phyloP scores from a whole-genome alignment of 805 yeast genomes.

The Candida boleticola region DNA sequence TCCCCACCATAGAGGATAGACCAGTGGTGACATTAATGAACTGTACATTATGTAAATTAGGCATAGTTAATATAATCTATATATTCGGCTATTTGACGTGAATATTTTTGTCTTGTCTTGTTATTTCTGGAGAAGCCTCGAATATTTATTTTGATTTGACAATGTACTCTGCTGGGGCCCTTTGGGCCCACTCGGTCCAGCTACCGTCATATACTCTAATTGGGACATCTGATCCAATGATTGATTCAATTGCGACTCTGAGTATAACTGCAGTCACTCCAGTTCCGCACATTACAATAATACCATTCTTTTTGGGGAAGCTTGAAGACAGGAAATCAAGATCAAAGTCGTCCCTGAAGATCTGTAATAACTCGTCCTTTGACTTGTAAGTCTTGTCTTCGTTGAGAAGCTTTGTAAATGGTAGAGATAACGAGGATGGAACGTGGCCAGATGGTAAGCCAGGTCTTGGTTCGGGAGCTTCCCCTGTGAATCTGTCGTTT shows the following conservation, averaged over 20 bases:
- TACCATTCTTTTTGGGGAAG: constrained; percentile 51
- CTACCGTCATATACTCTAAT: constrained; percentile 67
- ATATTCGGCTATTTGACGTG: too few relatives aligned
- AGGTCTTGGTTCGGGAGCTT: constrained; percentile 83
- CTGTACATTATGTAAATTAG: constrained; percentile 13
- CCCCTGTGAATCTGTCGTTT: constrained; percentile 69
- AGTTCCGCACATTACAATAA: constrained; percentile 90
- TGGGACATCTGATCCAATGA: constrained; percentile 35
- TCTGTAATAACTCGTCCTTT: constrained; percentile 41
- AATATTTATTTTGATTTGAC: constrained; percentile 32
- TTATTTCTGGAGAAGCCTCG: too few relatives aligned
- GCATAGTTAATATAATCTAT: too few relatives aligned
- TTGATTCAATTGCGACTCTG: constrained; percentile 58
- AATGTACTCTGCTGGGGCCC: constrained; percentile 59
- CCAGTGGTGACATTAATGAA: too few relatives aligned
- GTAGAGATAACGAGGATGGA: constrained; percentile 75
- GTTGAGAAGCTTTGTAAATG: constrained; percentile 64
- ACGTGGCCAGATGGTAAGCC: constrained; percentile 89
- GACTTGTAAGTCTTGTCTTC: constrained; percentile 46
- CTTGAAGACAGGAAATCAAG: constrained; percentile 27
- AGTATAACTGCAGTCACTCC: constrained; percentile 94
- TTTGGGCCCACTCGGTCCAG: constrained; percentile 84
- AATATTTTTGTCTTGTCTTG: too few relatives aligned
- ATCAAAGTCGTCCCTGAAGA: constrained; percentile 40
- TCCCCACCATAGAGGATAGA: background rate